Evolutionary conservation across 75 land plant species (phyloP), one percentile per base, ranked within the genome.

Genomic region (Adiantum capillusveneris): DNA sequence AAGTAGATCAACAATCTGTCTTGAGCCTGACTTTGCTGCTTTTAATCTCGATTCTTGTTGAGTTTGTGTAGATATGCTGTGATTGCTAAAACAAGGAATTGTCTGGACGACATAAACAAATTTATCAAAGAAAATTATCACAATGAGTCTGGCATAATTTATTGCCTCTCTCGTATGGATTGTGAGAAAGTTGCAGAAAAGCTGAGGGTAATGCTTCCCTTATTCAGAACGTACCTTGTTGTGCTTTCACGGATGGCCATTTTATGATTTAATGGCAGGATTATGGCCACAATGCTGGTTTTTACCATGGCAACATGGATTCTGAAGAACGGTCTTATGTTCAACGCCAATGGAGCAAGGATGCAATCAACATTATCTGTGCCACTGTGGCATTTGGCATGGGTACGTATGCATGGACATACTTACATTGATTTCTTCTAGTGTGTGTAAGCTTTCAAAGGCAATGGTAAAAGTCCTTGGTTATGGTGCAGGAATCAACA

Each of bases 351-450:
- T 94, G 98, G 96, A 94, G 98, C 77, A 94, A 86, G 66, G 98
- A 94, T 67, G 91, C 88, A 56, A 76, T 94, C 25, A 83, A 84
- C 43, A 84, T 94, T 53, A 94, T 94, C 21, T 94, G 98, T 80
- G 91, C 98, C 1, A 94, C 98, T 13, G 84, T 94, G 36, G 98
- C 98, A 24, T 94, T 94, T 79, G 98, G 98, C 50, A 94, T 94
- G 98, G 98, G 98, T 94, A 80, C 31, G 70, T 16, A 1, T 13
- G 6, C 74, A 20, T 19, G 16, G 2, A 7, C 42, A 9, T 13
- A 9, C 42, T 39, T 39, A 39, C 42, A 39, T 9, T 9, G 42
- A n/a, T n/a, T n/a, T n/a, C n/a, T n/a, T n/a, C n/a, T n/a, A n/a
- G n/a, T n/a, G n/a, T n/a, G n/a, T n/a, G n/a, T n/a, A n/a, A n/a